Evolutionary conservation across 345 rosid species (phyloP).

Genomic region (Physaria fendleri): DNA sequence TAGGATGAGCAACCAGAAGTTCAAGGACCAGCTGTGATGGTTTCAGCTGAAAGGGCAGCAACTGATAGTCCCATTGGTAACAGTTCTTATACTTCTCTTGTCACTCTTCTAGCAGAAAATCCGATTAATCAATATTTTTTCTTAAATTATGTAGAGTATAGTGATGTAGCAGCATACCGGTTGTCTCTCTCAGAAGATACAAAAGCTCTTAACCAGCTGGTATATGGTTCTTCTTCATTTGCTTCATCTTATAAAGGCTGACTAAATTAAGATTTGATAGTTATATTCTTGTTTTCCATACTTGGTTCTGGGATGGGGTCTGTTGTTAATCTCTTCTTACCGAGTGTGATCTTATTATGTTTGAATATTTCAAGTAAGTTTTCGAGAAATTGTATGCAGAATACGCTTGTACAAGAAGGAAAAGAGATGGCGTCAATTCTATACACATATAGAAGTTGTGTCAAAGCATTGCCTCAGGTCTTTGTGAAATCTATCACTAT

Average conservation of each 20-base stretch:
- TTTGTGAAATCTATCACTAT: neutral
- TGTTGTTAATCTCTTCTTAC: neutral
- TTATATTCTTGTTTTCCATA: conserved; percentile 14
- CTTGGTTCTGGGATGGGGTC: conserved; percentile 27
- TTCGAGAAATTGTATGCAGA: conserved; percentile 41
- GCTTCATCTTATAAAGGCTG: neutral
- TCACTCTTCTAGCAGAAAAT: neutral
- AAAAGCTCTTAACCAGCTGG: conserved; percentile 97
- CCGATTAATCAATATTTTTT: neutral
- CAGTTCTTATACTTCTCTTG: neutral
- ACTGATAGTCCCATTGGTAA: conserved; percentile 85
- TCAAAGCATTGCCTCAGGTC: conserved; percentile 99
- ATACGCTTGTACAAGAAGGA: conserved; percentile 86
- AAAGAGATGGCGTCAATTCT: conserved; percentile 97
- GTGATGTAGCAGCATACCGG: conserved; percentile 87
- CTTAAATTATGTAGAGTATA: conserved; percentile 52
- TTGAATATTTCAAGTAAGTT: neutral
- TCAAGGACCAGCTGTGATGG: conserved; percentile 83
- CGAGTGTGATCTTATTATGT: neutral
- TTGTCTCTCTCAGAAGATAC: conserved; percentile 96
- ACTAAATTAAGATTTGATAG: neutral
- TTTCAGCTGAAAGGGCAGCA: conserved; percentile 79
- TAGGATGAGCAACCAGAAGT: conserved; percentile 96
- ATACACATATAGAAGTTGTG: conserved; percentile 95
- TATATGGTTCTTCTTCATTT: conserved; percentile 24